Conservation (phyloP, 2,329 filamentous ascomycete species). For the Nothopassalora personata region DNA sequence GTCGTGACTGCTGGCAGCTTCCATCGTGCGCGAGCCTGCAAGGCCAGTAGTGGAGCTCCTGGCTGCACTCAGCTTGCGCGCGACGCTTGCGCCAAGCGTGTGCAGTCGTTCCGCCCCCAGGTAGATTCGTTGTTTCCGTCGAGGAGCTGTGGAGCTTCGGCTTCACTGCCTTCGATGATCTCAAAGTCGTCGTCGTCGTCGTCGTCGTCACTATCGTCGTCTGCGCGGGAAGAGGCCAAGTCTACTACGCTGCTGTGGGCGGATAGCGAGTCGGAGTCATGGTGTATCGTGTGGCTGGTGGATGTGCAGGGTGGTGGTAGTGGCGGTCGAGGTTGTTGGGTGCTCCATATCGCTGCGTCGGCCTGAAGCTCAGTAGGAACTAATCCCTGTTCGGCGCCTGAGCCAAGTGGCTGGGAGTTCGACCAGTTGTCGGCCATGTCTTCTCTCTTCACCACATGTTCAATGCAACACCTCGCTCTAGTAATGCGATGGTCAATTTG, state of each 20-base stretch:
- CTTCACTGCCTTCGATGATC: constrained; percentile 13
- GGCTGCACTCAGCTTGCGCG: not conserved
- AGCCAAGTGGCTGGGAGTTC: not conserved
- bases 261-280: not conserved
- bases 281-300: not conserved
- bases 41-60: constrained; percentile 4
- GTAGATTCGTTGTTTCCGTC: not conserved
- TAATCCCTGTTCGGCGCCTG: not conserved
- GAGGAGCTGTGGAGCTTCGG: constrained; percentile 3
- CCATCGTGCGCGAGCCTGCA: constrained; percentile 22
- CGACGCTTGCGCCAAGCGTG: not conserved
- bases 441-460: not conserved
- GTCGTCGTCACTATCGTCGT: constrained; percentile 7
- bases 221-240: constrained; percentile 1
- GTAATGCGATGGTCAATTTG: not conserved
- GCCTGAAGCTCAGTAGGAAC: not conserved
- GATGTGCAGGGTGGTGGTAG: not conserved
- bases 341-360: not conserved
- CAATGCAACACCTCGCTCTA: not conserved
- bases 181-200: constrained; percentile 18
- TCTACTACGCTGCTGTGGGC: constrained; percentile 12
- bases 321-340: not conserved
- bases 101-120: not conserved
- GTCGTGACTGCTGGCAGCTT: constrained; percentile 50
- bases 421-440: not conserved